These are phyloP conservation scores for Hypoxylon lenormandii DNA, from an alignment of 495 filamentous ascomycete genomes.

Conservation along the genomic window DNA sequence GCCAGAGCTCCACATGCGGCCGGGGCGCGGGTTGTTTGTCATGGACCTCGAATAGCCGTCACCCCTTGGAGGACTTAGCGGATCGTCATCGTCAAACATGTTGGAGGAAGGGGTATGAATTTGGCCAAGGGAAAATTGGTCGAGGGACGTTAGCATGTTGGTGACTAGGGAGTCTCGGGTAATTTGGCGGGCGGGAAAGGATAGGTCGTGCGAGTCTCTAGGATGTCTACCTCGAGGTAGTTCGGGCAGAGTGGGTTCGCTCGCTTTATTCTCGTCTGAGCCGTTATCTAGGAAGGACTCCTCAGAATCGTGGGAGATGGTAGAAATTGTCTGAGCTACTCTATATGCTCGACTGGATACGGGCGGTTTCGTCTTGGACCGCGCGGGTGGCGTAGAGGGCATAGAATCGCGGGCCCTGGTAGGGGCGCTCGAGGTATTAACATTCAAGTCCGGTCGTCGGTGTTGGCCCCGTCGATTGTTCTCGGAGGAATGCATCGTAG, in stretches of 20 bases:
- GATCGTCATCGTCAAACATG: constrained; percentile 57
- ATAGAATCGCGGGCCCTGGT: constrained; percentile 39
- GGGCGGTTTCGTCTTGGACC: constrained; percentile 48
- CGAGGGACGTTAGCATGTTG: constrained; percentile 90
- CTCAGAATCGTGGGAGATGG: constrained; percentile 41
- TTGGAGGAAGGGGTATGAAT: constrained; percentile 50
- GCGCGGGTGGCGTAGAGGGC: constrained; percentile 41
- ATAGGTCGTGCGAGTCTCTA: constrained; percentile 89
- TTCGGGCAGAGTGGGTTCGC: constrained; percentile 53
- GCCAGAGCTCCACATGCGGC: constrained; percentile 46
- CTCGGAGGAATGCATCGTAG: constrained; percentile 51
- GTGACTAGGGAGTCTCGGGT: constrained; percentile 88
- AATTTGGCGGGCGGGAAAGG: constrained; percentile 77
- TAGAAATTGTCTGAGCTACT: constrained; percentile 30
- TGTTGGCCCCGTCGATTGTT: constrained; percentile 49
- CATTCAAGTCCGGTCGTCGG: constrained; percentile 50
- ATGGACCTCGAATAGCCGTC: constrained; percentile 45
- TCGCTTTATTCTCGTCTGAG: constrained; percentile 34
- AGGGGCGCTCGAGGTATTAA: constrained; percentile 42
- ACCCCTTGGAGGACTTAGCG: constrained; percentile 47
- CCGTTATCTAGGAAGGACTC: constrained; percentile 48
- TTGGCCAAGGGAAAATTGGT: constrained; percentile 75
- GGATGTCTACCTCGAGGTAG: constrained; percentile 40
- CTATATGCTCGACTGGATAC: constrained; percentile 49
- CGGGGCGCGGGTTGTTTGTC: constrained; percentile 38